Base-by-base conservation (phyloP, 2,329 filamentous ascomycete species). In the Arthrobotrys sinensis region DNA sequence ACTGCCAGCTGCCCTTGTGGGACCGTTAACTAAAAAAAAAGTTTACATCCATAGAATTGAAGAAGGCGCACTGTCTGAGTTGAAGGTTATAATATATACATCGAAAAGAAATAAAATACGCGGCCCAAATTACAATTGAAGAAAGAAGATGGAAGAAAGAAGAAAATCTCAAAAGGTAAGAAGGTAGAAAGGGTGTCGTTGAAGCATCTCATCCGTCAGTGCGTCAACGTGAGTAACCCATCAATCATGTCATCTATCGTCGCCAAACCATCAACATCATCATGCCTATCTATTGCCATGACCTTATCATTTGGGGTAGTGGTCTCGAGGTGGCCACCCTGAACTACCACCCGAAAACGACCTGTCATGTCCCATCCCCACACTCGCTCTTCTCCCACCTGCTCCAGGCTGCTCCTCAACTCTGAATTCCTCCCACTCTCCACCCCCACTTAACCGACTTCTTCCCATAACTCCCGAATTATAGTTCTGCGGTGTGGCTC, bases 361-460 rank as follows among this genome's bases (percentile, higher is more conserved):
- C 60, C 73, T 38, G 46, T 77, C 73, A 36, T 77, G 73, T 2
- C 72, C 72, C 24, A 71, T 60, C 28, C 60, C 70, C 11, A 77
- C 16, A n/a, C 73, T 77, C 19, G 66, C 32, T 40, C 73, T 48
- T 50, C 73, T 71, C 12, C 55, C 63, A 21, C 70, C 60, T 14
- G 57, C 64, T 12, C 66, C 66, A 19, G 36, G 43, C 11, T 60
- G 55, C 28, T 79, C 76, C 19, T 79, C 76, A 38, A 72, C 55
- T 21, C 69, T 79, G 24, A 79, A 79, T 38, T 79, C 76, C 24
- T 79, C 76, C 76, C 76, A 79, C 57, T 79, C 76, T 32, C 76
- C 76, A 12, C 76, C 76, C 34, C 76, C 76, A 16, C 76, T 79
- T 46, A 79, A 46, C 12, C 76, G 66, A 12, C 62, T 79, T 36